Base-by-base conservation (phyloP, 495 filamentous ascomycete genomes). In the Astrothelium subdiscretum region DNA sequence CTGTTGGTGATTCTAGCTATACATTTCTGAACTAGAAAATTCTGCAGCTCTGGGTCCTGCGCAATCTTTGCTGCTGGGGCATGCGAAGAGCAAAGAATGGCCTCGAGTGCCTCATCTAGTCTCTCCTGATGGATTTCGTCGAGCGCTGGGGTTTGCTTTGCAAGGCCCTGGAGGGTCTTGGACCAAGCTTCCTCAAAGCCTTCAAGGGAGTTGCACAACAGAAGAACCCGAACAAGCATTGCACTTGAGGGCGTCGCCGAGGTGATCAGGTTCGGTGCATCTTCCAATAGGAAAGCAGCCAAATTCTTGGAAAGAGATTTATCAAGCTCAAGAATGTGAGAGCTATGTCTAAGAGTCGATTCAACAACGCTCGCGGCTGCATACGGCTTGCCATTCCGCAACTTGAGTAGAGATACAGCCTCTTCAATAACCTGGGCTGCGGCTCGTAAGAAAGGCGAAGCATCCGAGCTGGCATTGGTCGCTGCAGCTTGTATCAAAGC, bases 361-460 rank as follows among this genome's bases (percentile, higher is more conserved):
- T 82, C 78, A 2, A 94, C 68, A 2, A 84, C 78, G 4, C 81
- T 81, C 22, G 91, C 88, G 15, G 87, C 87, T 15, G 87, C 89
- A 67, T 89, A 95, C 0, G 90, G 88, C 68, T 94, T 94, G 51
- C 89, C 90, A 65, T 91, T 88, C 57, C 88, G 78, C 29, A 74
- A 74, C 43, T 73, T 74, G 18, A 87, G 62, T 2, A 83, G 70
- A 20, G 78, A 66, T 15, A 84, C 62, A 58, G 83, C 81, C 43
- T 74, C 74, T 32, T 74, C 70, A 13, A 87, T 69, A 52, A 87
- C 75, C 15, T 59, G 59, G 12, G 20, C 35, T 35, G 40, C 60
- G 26, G 4, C 48, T 26, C 29, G 5, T 8, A 10, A 26, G 20
- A 54, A 29, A 8, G 24, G 5, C 29, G 26, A 5, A 5, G 8